Evolutionary conservation across 2,329 filamentous ascomycete genomes (phyloP).

Genomic region (Arthrobotrys pseudoclavata): DNA sequence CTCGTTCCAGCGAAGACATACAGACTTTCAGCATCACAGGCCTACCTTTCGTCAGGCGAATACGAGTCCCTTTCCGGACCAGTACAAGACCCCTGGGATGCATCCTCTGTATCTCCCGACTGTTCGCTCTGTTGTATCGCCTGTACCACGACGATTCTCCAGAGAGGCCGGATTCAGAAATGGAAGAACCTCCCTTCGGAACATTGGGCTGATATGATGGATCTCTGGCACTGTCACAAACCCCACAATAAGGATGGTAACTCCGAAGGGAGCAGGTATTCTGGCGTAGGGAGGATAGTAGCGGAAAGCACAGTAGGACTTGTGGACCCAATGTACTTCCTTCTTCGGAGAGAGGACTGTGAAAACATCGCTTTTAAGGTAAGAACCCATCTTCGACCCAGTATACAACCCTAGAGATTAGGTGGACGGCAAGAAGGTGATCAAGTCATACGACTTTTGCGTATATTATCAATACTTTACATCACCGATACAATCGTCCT

Average conservation of each 20-base stretch:
- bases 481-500: conserved; percentile 61
- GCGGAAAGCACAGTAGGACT: conserved; percentile 78
- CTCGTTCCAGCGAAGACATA: conserved; percentile 68
- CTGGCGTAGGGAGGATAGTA: conserved; percentile 71
- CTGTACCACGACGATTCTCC: conserved; percentile 69
- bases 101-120: conserved; percentile 68
- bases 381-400: conserved; percentile 65
- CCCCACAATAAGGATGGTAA: conserved; percentile 74
- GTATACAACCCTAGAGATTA: conserved; percentile 12
- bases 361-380: conserved; percentile 63
- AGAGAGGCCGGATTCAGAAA: conserved; percentile 66
- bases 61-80: conserved; percentile 49
- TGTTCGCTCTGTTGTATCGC: conserved; percentile 64
- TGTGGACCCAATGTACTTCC: conserved; percentile 82
- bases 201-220: conserved; percentile 99
- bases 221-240: conserved; percentile 99
- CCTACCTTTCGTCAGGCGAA: conserved; percentile 60
- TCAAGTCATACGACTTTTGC: conserved; percentile 54
- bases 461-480: conserved; percentile 52
- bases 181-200: conserved; percentile 98
- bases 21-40: conserved; percentile 61
- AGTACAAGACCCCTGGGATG: conserved; percentile 71
- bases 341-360: conserved; percentile 79
- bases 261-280: conserved; percentile 59
- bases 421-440: conserved; percentile 60